Conservation (phyloP, 2,329 filamentous ascomycete species). For the Aureobasidium sp. region DNA sequence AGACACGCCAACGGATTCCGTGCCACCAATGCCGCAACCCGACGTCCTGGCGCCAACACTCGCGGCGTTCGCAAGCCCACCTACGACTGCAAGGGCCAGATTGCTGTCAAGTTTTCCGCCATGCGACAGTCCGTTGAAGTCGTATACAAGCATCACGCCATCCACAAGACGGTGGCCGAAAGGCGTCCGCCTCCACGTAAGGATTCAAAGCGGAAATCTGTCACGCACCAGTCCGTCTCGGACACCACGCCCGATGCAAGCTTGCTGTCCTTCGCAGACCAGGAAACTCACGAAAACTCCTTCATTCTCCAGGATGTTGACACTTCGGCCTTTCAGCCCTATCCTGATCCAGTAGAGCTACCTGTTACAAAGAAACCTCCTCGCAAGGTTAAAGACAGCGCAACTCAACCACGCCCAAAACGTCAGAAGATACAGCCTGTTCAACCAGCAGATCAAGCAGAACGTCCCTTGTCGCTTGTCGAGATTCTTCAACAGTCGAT, state of each 20-base stretch:
- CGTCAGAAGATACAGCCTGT: constrained; percentile 4
- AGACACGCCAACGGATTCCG: constrained; percentile 34
- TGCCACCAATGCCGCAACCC: constrained; percentile 18
- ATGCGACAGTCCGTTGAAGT: constrained; percentile 34
- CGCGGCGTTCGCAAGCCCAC: constrained; percentile 31
- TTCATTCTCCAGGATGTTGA: neutral
- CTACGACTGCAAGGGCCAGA: constrained; percentile 40
- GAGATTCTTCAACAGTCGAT: constrained; percentile 20
- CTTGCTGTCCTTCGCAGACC: neutral
- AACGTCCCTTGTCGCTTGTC: constrained; percentile 19
- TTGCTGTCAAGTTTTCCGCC: constrained; percentile 40
- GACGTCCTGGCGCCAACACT: constrained; percentile 7
- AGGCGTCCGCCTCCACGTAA: constrained; percentile 30
- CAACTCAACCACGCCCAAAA: neutral
- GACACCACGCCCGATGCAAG: neutral
- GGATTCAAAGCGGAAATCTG: constrained; percentile 2
- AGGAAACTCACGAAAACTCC: neutral
- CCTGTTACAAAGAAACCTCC: neutral
- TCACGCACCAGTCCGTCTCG: neutral
- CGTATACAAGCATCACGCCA: constrained; percentile 37
- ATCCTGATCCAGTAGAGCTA: neutral
- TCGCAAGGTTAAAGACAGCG: constrained; percentile 1
- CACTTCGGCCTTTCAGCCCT: constrained; percentile 5
- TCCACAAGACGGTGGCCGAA: constrained; percentile 39
- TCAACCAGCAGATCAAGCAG: constrained; percentile 3